Evolutionary conservation across 2,329 filamentous ascomycete species (phyloP).

Genomic region (Aspergillus sp.): DNA sequence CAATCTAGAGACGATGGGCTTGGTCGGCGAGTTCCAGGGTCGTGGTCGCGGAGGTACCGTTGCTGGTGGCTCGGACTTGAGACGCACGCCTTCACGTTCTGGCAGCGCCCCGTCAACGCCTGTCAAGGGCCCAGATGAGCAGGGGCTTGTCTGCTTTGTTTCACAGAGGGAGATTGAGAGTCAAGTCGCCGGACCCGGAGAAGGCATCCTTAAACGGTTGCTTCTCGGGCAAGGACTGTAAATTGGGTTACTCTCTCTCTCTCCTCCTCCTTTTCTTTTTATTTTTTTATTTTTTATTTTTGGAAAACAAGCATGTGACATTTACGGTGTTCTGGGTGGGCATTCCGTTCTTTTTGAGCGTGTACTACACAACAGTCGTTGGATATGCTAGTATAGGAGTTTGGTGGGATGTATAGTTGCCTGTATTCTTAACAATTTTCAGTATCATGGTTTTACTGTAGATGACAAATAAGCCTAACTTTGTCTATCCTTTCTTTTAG

Average conservation of each 20-base stretch:
- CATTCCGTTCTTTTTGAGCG: too few species aligned
- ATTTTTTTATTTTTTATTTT: not conserved
- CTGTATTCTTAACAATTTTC: too few species aligned
- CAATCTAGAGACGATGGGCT: conserved; percentile 77
- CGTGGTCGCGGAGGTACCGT: conserved; percentile 59
- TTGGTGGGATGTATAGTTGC: too few species aligned
- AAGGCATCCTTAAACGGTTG: conserved; percentile 37
- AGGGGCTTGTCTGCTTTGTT: conserved; percentile 67
- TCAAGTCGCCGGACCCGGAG: conserved; percentile 53
- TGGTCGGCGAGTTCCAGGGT: conserved; percentile 64
- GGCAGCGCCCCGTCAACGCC: conserved; percentile 48
- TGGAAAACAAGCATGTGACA: not conserved
- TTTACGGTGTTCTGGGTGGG: too few species aligned
- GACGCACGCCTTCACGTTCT: conserved; percentile 64
- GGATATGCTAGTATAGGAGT: too few species aligned
- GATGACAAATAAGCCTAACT: too few species aligned
- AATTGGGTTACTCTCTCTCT: conserved; percentile 3
- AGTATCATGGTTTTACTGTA: too few species aligned
- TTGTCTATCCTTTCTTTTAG: too few species aligned
- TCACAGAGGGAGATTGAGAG: conserved; percentile 70
- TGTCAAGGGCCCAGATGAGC: conserved; percentile 58
- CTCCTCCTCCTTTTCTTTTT: not conserved
- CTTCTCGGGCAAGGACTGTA: conserved; percentile 31
- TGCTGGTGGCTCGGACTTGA: conserved; percentile 36
- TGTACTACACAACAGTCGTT: too few species aligned